These are phyloP conservation scores for Boletus patriciae DNA, from an alignment of 768 basidiomycete genomes.

Conservation along the genomic window DNA sequence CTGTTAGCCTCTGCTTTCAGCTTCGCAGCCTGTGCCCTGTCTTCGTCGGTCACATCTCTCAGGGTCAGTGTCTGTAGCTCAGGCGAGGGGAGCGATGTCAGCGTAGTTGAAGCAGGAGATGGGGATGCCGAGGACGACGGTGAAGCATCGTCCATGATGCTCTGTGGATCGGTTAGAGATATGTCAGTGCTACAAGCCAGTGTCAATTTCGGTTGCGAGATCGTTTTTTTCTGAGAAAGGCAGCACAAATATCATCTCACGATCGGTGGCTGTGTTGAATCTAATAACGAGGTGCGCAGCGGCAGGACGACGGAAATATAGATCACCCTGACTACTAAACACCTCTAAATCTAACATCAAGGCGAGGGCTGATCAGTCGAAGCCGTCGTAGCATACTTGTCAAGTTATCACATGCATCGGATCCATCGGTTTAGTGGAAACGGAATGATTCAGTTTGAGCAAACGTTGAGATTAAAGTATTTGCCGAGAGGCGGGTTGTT, in stretches of 20 bases:
- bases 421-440: neutral
- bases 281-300: neutral
- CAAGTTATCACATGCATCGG: neutral
- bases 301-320: neutral
- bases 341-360: neutral
- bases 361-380: neutral
- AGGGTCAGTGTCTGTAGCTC: slow-evolving; percentile 52
- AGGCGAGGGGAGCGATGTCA: slow-evolving; percentile 61
- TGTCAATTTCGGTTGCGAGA: neutral
- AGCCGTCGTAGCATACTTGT: neutral
- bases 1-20: slow-evolving; percentile 88
- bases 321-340: neutral
- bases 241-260: slow-evolving; percentile 24
- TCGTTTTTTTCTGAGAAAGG: slow-evolving; percentile 15
- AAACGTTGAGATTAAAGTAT: slow-evolving; percentile 62
- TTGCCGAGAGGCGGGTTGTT: slow-evolving; percentile 48
- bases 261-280: slow-evolving; percentile 30
- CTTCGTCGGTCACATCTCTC: slow-evolving; percentile 65
- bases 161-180: slow-evolving; percentile 2
- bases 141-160: slow-evolving; percentile 26
- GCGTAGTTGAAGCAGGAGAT: slow-evolving; percentile 52
- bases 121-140: slow-evolving; percentile 32
- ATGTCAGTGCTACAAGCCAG: neutral
- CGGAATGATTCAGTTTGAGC: slow-evolving; percentile 16
- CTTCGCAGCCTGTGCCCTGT: slow-evolving; percentile 62